A percentile compares a stretch with the other conserved stretches of the same genome.
Evolutionary conservation across 2,329 filamentous ascomycete species (phyloP).

Genomic region (Arthrobotrys iridis): DNA sequence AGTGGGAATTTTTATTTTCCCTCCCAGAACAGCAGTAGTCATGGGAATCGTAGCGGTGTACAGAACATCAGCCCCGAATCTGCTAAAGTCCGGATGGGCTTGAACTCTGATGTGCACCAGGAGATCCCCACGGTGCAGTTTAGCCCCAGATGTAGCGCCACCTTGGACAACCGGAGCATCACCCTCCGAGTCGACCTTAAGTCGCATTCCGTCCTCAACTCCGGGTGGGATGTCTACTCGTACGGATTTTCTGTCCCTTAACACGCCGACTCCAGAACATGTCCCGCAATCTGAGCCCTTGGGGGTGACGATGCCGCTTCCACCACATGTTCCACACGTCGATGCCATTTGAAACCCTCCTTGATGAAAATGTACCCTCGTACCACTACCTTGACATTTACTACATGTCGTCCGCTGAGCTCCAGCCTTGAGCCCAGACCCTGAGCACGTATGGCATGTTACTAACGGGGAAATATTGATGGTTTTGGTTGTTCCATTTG

Average conservation of each 20-base stretch:
- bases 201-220: constrained; percentile 94
- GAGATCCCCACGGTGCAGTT: constrained; percentile 75
- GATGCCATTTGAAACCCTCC: constrained; percentile 96
- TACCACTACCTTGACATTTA: constrained; percentile 85
- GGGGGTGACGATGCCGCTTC: constrained; percentile 79
- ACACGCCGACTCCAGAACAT: constrained; percentile 84
- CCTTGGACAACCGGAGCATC: constrained; percentile 73
- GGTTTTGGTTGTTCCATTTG: constrained; percentile 88
- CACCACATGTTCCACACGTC: constrained; percentile 83
- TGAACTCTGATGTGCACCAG: constrained; percentile 90
- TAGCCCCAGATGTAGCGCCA: constrained; percentile 70
- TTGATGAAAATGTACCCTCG: constrained; percentile 85
- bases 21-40: constrained; percentile 90
- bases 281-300: constrained; percentile 80
- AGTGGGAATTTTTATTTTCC: constrained; percentile 88
- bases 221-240: constrained; percentile 92
- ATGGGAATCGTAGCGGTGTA: constrained; percentile 92
- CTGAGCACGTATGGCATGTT: constrained; percentile 82
- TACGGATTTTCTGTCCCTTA: constrained; percentile 82
- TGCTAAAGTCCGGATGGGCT: constrained; percentile 88
- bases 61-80: constrained; percentile 86
- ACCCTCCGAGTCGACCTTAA: constrained; percentile 85
- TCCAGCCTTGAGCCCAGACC: constrained; percentile 84
- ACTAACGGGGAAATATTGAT: constrained; percentile 84
- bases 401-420: constrained; percentile 77